These are phyloP conservation scores for Brettanomyces naardenensis DNA, from an alignment of 805 yeast genomes.

Conservation along the genomic window DNA sequence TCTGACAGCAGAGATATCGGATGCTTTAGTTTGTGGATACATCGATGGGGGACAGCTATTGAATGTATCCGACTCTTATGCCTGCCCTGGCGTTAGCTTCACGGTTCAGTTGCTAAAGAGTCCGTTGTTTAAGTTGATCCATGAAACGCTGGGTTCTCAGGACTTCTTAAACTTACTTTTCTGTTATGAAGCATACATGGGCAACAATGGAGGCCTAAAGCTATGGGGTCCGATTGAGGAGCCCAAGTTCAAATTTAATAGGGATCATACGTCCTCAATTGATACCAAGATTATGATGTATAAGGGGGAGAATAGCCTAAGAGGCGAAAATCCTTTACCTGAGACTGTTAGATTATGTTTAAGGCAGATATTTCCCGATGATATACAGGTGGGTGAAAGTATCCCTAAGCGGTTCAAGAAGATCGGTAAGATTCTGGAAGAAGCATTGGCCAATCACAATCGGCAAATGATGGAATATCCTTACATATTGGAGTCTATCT, in stretches of 20 bases:
- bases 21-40: constrained; percentile 38
- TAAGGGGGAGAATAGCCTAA: constrained; percentile 12
- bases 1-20: constrained; percentile 22
- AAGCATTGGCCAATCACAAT: constrained; percentile 27
- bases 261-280: constrained; percentile 3
- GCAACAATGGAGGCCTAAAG: constrained; percentile 5
- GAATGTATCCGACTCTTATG: constrained; percentile 14
- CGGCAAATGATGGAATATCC: constrained; percentile 24
- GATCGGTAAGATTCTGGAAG: constrained; percentile 13
- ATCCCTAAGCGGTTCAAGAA: constrained; percentile 20
- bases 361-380: constrained; percentile 7
- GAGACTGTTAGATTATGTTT: constrained; percentile 7
- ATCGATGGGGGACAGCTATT: constrained; percentile 19
- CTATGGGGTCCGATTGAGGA: constrained; percentile 19
- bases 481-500: constrained; percentile 29
- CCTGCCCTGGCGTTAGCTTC: constrained; percentile 30
- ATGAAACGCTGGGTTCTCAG: constrained; percentile 29
- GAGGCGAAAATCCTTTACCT: constrained; percentile 18
- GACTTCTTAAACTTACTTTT: constrained; percentile 33
- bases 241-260: neutral
- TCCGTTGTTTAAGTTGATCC: constrained; percentile 36
- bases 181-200: constrained; percentile 26
- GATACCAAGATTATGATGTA: constrained; percentile 20
- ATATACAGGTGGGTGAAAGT: constrained; percentile 5
- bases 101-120: constrained; percentile 33